Evolutionary conservation across 257 asterid species (phyloP), one percentile per base, ranked within the genome.

Genomic region (Hygrophila difformis): DNA sequence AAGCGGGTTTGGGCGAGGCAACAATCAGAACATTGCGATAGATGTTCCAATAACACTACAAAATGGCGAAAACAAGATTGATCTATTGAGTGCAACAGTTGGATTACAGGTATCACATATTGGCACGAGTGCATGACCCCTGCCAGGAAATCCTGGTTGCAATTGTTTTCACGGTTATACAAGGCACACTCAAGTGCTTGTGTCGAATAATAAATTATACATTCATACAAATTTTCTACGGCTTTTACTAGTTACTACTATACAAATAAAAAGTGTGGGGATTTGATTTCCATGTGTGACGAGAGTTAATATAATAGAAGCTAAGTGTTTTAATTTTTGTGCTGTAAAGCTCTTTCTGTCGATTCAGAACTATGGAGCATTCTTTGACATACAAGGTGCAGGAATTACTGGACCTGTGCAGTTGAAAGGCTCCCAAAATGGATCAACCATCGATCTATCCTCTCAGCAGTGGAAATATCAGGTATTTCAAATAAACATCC

Each of bases 51-150:
- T 81, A 51, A 70, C 67, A 72, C 78, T 88, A 24, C 20, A 20
- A 20, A 37, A 66, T 36, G 95, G 95, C 7, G 57, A 63, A 37
- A 81, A 81, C 64, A 70, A 56, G 53, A 70, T 88, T 24, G 94
- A 78, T 69, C 79, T 88, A 56, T 76, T 87, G 80, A 87, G 97
- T 66, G 45, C 55, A 51, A 84, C 94, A 20, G 92, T 87, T 56
- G 95, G 97, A 18, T 77, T 88, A 43, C 94, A 81, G 87, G 95
- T 84, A 57, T 3, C n/a, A n/a, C n/a, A n/a, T n/a, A n/a, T n/a
- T n/a, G n/a, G n/a, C n/a, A n/a, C n/a, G n/a, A n/a, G n/a, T n/a
- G n/a, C n/a, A n/a, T n/a, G n/a, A n/a, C n/a, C n/a, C n/a, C n/a
- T n/a, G n/a, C n/a, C n/a, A n/a, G n/a, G n/a, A n/a, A n/a, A n/a